phyloP scores from a whole-genome alignment of 225 moss, liverwort and hornwort genomes.

The Bryum argenteum region DNA sequence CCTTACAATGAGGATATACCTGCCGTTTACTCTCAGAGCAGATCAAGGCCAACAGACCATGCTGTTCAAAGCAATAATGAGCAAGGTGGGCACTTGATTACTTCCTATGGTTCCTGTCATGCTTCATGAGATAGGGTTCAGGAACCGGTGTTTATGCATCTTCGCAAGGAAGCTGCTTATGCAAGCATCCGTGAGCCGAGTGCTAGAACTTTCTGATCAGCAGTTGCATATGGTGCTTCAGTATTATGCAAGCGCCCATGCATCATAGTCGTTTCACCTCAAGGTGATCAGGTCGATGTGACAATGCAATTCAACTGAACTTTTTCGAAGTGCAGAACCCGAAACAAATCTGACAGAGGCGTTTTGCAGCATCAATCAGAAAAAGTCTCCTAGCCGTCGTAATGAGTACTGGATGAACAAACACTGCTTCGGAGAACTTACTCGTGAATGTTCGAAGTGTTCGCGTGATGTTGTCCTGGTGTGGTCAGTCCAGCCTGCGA shows the following conservation, averaged over 20 bases:
- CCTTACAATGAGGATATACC: conserved; percentile 51
- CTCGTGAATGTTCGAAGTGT: not conserved
- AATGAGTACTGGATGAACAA: not conserved
- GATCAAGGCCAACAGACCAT: conserved; percentile 30
- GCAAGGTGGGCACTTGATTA: conserved; percentile 32
- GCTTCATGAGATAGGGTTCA: not conserved
- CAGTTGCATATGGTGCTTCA: no score
- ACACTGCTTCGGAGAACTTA: not conserved
- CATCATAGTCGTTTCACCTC: no score
- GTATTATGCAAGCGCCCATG: no score
- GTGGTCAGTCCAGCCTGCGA: not conserved
- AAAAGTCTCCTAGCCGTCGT: no score
- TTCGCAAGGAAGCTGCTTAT: not conserved
- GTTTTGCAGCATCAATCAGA: no score
- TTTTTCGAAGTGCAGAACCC: no score
- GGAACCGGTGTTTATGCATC: not conserved
- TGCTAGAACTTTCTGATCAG: no score
- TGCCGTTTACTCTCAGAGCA: conserved; percentile 50
- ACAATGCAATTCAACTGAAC: no score
- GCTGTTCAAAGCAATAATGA: conserved; percentile 20
- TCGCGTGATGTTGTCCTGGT: not conserved
- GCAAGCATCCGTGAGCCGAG: not conserved
- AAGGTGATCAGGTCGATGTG: no score
- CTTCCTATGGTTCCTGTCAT: not conserved
- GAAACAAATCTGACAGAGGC: no score